These are phyloP conservation scores for Podospora comata DNA, from an alignment of 495 filamentous ascomycete genomes.

Conservation along the genomic window DNA sequence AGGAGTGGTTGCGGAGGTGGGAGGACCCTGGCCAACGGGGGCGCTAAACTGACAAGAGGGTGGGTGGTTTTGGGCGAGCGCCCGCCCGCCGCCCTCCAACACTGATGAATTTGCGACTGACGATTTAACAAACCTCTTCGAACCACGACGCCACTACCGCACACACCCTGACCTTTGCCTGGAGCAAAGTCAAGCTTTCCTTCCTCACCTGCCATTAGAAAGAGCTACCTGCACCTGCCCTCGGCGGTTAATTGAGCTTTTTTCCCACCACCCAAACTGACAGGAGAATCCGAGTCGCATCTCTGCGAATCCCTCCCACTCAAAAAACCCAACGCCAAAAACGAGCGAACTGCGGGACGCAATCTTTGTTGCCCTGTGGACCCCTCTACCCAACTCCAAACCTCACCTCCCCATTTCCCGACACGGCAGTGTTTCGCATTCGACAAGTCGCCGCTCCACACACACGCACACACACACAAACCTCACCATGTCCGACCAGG, in stretches of 20 bases:
- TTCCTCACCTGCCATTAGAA: slow-evolving; percentile 15
- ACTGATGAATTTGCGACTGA: slow-evolving; percentile 15
- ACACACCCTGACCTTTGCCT: slow-evolving; percentile 24
- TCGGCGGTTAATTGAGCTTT: not conserved
- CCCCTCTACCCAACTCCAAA: slow-evolving; percentile 10
- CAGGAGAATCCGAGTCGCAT: slow-evolving; percentile 1
- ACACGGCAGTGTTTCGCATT: slow-evolving; percentile 9
- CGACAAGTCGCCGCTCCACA: not conserved
- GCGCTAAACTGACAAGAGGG: slow-evolving; percentile 1
- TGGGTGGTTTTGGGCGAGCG: not conserved
- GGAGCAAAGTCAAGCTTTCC: slow-evolving; percentile 34
- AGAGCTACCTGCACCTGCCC: not conserved
- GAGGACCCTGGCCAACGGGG: slow-evolving; percentile 3
- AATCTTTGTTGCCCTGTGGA: slow-evolving; percentile 19
- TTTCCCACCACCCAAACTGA: slow-evolving; percentile 9
- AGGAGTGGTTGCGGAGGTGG: not conserved
- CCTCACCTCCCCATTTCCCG: slow-evolving; percentile 10
- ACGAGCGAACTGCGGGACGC: slow-evolving; percentile 6
- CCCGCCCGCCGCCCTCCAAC: not conserved
- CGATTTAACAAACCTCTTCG: slow-evolving; percentile 9
- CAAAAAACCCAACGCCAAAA: not conserved
- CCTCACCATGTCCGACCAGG: slow-evolving; percentile 47
- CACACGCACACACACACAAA: not conserved
- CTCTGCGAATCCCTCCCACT: not conserved
- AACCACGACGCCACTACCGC: slow-evolving; percentile 13